Percentiles rank a stretch among this genome's conserved stretches.
phyloP scores from a whole-genome alignment of 768 basidiomycete genomes.

The Lyophyllum decastes region DNA sequence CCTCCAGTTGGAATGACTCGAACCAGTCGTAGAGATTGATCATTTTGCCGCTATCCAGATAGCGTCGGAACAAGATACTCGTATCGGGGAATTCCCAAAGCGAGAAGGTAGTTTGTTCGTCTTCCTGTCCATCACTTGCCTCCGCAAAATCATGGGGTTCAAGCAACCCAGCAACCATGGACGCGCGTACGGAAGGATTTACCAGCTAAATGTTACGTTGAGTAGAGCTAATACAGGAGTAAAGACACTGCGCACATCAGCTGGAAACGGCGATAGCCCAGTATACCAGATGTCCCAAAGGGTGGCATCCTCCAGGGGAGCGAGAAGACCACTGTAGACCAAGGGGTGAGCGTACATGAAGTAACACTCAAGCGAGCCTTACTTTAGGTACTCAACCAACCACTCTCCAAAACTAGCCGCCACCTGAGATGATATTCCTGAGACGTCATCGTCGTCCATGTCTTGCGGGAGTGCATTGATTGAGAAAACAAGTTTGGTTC shows the following conservation, averaged over 20 bases:
- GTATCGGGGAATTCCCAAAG: slow-evolving; percentile 70
- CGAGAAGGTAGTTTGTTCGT: slow-evolving; percentile 14
- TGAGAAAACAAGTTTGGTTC: slow-evolving; percentile 19
- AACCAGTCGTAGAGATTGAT: slow-evolving; percentile 92
- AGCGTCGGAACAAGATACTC: slow-evolving; percentile 74
- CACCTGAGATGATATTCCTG: slow-evolving; percentile 11
- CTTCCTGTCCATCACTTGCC: slow-evolving; percentile 7
- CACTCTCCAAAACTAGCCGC: slow-evolving; percentile 44
- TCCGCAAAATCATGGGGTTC: slow-evolving; percentile 53
- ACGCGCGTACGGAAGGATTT: slow-evolving; percentile 69
- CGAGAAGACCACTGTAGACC: slow-evolving; percentile 38
- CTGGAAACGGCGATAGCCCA: slow-evolving; percentile 61
- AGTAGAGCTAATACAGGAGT: not conserved
- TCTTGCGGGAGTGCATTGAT: slow-evolving; percentile 17
- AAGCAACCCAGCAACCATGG: slow-evolving; percentile 60
- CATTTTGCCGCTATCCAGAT: slow-evolving; percentile 77
- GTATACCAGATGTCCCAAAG: slow-evolving; percentile 81
- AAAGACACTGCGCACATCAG: slow-evolving; percentile 48
- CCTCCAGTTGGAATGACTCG: slow-evolving; percentile 66
- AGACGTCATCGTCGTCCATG: slow-evolving; percentile 13
- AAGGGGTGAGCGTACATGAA: not conserved
- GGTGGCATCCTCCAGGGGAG: slow-evolving; percentile 47
- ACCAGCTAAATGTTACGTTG: slow-evolving; percentile 44
- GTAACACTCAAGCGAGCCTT: slow-evolving; percentile 11
- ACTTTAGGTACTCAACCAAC: slow-evolving; percentile 55